Evolutionary conservation across 495 filamentous ascomycete genomes (phyloP).

Genomic region (Pyrenula aspistea): DNA sequence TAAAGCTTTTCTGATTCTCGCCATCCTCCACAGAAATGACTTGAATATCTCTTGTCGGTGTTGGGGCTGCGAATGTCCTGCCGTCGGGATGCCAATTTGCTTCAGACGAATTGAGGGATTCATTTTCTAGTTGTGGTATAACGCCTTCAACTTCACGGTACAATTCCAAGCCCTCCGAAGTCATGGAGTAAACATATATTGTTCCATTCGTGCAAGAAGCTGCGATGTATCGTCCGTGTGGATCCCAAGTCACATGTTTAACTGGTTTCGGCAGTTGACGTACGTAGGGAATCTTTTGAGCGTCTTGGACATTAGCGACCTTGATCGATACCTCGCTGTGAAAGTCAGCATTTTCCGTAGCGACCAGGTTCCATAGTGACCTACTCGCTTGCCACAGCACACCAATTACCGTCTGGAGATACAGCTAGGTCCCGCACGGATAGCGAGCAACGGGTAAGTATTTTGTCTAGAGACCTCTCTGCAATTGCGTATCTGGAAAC

Average conservation of each 20-base stretch:
- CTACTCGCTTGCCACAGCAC: slow-evolving; percentile 77
- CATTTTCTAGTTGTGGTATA: slow-evolving; percentile 65
- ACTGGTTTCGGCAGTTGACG: slow-evolving; percentile 59
- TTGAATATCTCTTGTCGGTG: slow-evolving; percentile 73
- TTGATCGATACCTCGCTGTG: slow-evolving; percentile 63
- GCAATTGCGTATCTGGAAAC: slow-evolving; percentile 76
- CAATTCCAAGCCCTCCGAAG: slow-evolving; percentile 67
- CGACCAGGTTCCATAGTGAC: not conserved
- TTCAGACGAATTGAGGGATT: slow-evolving; percentile 63
- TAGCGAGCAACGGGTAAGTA: slow-evolving; percentile 70
- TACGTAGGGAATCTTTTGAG: slow-evolving; percentile 57
- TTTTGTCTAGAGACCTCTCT: slow-evolving; percentile 62
- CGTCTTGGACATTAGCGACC: slow-evolving; percentile 7
- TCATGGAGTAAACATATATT: slow-evolving; percentile 80
- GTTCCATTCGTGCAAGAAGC: slow-evolving; percentile 80
- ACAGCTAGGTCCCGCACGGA: slow-evolving; percentile 78
- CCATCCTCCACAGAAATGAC: slow-evolving; percentile 78
- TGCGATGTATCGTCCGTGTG: slow-evolving; percentile 61
- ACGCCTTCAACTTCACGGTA: slow-evolving; percentile 75
- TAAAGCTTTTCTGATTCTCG: slow-evolving; percentile 68
- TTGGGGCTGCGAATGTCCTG: slow-evolving; percentile 75
- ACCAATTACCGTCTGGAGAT: slow-evolving; percentile 76
- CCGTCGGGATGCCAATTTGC: slow-evolving; percentile 92
- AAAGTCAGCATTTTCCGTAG: slow-evolving; percentile 19
- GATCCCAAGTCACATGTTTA: slow-evolving; percentile 85